phyloP scores from a whole-genome alignment of 164 flowering plant species.

The Warburgia ugandensis region DNA sequence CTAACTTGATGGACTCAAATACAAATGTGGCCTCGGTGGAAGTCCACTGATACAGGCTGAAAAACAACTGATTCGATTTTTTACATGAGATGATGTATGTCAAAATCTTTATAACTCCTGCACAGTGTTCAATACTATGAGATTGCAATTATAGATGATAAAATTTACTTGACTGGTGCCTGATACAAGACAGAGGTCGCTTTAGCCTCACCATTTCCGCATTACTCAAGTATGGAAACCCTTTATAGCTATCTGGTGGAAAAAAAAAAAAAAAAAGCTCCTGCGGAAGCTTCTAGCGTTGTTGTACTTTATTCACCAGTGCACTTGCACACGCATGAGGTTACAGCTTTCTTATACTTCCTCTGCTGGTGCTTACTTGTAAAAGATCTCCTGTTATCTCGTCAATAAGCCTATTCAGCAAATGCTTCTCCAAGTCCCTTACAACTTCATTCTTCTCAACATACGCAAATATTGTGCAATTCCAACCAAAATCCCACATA shows the following conservation, averaged over 20 bases:
- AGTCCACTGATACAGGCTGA: not conserved
- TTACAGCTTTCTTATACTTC: not conserved
- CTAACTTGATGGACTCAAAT: not conserved
- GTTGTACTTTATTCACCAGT: no score
- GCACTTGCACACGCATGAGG: no score
- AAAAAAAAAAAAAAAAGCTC: not conserved
- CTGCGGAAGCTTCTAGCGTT: not conserved
- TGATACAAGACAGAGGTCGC: not conserved
- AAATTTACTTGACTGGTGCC: no score
- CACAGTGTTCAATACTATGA: not conserved
- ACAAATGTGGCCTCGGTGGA: not conserved
- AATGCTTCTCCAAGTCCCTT: slow-evolving; percentile 49
- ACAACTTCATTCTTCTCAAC: slow-evolving; percentile 49
- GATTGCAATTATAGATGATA: no score
- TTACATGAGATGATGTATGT: not conserved
- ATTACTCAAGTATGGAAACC: not conserved
- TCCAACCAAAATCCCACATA: slow-evolving; percentile 92
- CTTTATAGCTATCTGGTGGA: not conserved
- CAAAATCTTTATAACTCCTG: not conserved
- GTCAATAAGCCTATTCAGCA: slow-evolving; percentile 54
- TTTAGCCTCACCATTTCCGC: not conserved
- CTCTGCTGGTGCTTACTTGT: slow-evolving; percentile 1
- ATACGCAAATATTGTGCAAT: slow-evolving; percentile 21
- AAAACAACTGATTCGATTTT: not conserved
- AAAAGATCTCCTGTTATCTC: slow-evolving; percentile 42